Conservation (phyloP, 2,329 filamentous ascomycete genomes). For the Mariannaea elegans region DNA sequence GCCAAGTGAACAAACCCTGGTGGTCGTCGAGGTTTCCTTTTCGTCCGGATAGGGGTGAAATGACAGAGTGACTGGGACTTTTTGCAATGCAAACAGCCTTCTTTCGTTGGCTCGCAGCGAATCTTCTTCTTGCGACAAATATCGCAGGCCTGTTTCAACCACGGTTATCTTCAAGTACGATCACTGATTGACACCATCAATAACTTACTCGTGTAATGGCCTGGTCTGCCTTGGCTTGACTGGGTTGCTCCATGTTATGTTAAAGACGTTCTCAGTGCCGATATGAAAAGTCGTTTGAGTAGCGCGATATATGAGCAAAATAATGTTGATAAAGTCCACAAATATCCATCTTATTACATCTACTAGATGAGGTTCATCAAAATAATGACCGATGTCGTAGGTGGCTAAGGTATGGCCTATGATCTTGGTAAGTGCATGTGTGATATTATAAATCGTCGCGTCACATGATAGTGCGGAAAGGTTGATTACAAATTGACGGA, state of each 20-base stretch:
- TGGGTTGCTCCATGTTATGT: neutral
- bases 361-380: too few relatives aligned
- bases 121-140: constrained; percentile 44
- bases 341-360: too few relatives aligned
- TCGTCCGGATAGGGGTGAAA: constrained; percentile 40
- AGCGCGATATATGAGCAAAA: too few relatives aligned
- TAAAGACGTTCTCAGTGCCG: too few relatives aligned
- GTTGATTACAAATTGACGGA: neutral
- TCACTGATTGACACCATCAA: neutral
- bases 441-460: neutral
- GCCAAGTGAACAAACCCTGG: constrained; percentile 30
- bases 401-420: too few relatives aligned
- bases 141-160: constrained; percentile 35
- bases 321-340: too few relatives aligned
- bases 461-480: neutral
- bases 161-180: neutral
- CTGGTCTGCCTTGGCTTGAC: neutral
- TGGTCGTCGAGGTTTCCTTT: constrained; percentile 32
- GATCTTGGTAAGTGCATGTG: neutral
- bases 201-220: neutral
- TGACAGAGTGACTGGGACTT: constrained; percentile 38
- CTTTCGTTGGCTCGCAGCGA: constrained; percentile 35
- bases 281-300: too few relatives aligned
- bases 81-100: constrained; percentile 40
- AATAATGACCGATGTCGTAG: too few relatives aligned